phyloP scores from a whole-genome alignment of 768 basidiomycete species.

The Clavaria fumosa region DNA sequence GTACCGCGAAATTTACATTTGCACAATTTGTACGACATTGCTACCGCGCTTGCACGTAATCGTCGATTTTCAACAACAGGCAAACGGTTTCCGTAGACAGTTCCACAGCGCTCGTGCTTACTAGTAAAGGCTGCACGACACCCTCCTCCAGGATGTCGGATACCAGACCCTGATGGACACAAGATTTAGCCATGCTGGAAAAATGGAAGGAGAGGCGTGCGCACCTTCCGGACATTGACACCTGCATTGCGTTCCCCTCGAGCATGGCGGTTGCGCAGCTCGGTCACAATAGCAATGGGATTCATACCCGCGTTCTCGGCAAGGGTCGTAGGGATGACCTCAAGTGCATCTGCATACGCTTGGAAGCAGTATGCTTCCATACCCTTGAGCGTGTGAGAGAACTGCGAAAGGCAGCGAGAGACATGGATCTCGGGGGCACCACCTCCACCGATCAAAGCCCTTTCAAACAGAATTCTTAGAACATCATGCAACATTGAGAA shows the following conservation, averaged over 20 bases:
- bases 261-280: slow-evolving; percentile 92
- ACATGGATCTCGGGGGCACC: slow-evolving; percentile 98
- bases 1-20: no score
- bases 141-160: slow-evolving; percentile 97
- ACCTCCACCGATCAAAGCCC: slow-evolving; percentile 84
- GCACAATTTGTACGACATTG: slow-evolving; percentile 3
- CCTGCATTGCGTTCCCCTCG: slow-evolving; percentile 89
- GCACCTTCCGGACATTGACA: slow-evolving; percentile 93
- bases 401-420: slow-evolving; percentile 78
- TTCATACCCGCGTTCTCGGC: slow-evolving; percentile 98
- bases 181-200: not conserved
- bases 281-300: slow-evolving; percentile 96
- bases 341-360: slow-evolving; percentile 93
- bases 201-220: slow-evolving; percentile 11
- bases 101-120: slow-evolving; percentile 91
- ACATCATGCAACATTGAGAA: not conserved
- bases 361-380: slow-evolving; percentile 99
- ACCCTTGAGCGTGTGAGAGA: slow-evolving; percentile 86
- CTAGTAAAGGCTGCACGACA: slow-evolving; percentile 89
- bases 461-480: not conserved
- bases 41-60: slow-evolving; percentile 71
- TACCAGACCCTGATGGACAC: slow-evolving; percentile 59
- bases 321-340: slow-evolving; percentile 93
- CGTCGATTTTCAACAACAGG: slow-evolving; percentile 88
- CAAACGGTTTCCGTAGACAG: slow-evolving; percentile 97